Percentiles rank a stretch among this genome's conserved stretches.
Conservation (phyloP, 805 yeast species). For the Blastobotrys peoriensis region DNA sequence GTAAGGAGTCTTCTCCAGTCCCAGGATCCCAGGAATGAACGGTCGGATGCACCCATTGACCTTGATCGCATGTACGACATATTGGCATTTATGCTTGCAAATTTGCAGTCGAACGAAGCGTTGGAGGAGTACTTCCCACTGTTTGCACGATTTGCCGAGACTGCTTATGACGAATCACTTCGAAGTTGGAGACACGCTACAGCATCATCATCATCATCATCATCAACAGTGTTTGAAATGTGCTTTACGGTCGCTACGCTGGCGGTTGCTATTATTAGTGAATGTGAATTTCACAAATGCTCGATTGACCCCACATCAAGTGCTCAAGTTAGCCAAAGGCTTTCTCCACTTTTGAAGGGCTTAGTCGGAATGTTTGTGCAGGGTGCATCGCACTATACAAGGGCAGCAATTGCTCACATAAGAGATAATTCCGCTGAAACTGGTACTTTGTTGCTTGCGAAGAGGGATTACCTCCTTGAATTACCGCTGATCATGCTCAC, state of each 20-base stretch:
- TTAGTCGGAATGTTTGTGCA: neutral
- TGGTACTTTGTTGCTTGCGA: neutral
- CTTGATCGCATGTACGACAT: neutral
- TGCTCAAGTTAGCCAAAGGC: neutral
- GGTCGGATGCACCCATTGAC: neutral
- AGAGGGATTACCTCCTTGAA: neutral
- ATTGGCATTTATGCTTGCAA: neutral
- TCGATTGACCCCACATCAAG: neutral
- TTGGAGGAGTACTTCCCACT: neutral
- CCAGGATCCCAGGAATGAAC: neutral
- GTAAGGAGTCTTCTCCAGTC: neutral
- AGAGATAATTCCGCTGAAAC: neutral
- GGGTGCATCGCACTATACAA: neutral
- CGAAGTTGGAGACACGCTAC: neutral
- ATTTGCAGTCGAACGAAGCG: neutral
- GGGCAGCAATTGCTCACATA: neutral
- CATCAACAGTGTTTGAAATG: neutral
- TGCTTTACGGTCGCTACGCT: neutral
- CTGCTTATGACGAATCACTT: neutral
- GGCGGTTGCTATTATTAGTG: neutral
- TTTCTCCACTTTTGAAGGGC: neutral
- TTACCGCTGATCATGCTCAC: neutral
- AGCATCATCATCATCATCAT: neutral
- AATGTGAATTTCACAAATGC: neutral
- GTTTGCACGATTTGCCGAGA: neutral